Conservation (phyloP, 2,329 filamentous ascomycete species). For the Camillea tinctor region DNA sequence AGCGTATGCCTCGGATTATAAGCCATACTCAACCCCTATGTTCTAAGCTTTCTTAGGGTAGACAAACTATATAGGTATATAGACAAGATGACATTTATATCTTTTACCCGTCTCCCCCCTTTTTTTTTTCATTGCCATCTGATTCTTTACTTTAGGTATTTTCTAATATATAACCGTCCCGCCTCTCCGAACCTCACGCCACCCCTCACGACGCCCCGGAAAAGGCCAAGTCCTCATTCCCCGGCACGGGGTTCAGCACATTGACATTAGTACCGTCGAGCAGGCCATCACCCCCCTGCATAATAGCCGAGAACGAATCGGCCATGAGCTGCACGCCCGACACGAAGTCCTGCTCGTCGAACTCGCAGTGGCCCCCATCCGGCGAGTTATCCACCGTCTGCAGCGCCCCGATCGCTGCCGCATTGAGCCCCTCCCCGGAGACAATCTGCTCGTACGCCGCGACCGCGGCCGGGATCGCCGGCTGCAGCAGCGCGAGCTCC, state of each 20-base stretch:
- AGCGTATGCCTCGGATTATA: no score
- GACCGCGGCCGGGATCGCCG: constrained; percentile 49
- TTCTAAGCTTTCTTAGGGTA: no score
- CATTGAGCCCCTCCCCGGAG: constrained; percentile 40
- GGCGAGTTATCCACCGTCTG: constrained; percentile 59
- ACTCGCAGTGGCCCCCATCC: constrained; percentile 56
- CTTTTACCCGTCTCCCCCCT: no score
- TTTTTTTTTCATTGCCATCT: no score
- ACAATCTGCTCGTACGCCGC: constrained; percentile 51
- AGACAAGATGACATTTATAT: no score
- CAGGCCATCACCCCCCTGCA: constrained; percentile 51
- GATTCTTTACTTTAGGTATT: no score
- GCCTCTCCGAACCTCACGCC: no score
- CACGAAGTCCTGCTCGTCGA: constrained; percentile 53
- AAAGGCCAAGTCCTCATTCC: constrained; percentile 47
- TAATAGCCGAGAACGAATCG: constrained; percentile 50
- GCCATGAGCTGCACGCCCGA: constrained; percentile 58
- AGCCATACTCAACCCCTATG: no score
- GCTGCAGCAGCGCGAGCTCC: constrained; percentile 50
- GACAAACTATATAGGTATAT: no score
- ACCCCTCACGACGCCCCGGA: constrained; percentile 22
- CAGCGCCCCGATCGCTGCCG: constrained; percentile 45
- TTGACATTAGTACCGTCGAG: constrained; percentile 46
- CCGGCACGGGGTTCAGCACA: constrained; percentile 47
- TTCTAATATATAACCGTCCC: no score